phyloP scores from a whole-genome alignment of 805 yeast genomes.

The Spencermartinsiella europaea region DNA sequence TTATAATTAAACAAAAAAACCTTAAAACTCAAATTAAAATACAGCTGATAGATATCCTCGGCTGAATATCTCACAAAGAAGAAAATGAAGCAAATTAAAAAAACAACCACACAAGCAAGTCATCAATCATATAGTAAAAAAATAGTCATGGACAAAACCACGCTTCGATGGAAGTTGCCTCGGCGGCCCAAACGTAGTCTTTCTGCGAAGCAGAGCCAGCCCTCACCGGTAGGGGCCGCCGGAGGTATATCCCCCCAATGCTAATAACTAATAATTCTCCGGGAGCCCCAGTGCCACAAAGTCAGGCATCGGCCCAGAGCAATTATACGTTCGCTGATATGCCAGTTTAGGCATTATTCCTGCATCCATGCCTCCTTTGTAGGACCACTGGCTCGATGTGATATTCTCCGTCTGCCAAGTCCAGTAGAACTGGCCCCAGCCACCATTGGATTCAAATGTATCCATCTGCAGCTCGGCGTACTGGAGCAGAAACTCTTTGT shows the following conservation, averaged over 20 bases:
- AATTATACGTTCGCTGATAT: slow-evolving; percentile 24
- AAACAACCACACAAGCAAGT: no score
- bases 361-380: slow-evolving; percentile 26
- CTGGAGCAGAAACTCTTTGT: slow-evolving; percentile 51
- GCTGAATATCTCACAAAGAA: neutral
- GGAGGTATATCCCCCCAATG: no score
- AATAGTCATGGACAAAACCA: no score
- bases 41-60: no score
- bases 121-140: no score
- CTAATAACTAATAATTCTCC: slow-evolving; percentile 26
- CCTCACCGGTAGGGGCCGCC: no score
- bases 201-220: no score
- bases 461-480: slow-evolving; percentile 80
- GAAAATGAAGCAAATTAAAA: slow-evolving; percentile 1
- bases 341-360: slow-evolving; percentile 31
- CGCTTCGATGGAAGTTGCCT: no score
- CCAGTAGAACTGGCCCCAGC: slow-evolving; percentile 77
- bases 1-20: no score
- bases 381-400: slow-evolving; percentile 31
- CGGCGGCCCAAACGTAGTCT: no score
- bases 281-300: slow-evolving; percentile 25
- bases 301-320: slow-evolving; percentile 24
- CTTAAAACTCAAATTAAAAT: no score
- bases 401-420: slow-evolving; percentile 72
- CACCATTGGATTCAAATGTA: slow-evolving; percentile 61